Percentiles rank a stretch among this genome's conserved stretches.
These are phyloP conservation scores for Aspergillus bridgeri DNA, from an alignment of 495 filamentous ascomycete genomes.

Conservation along the genomic window DNA sequence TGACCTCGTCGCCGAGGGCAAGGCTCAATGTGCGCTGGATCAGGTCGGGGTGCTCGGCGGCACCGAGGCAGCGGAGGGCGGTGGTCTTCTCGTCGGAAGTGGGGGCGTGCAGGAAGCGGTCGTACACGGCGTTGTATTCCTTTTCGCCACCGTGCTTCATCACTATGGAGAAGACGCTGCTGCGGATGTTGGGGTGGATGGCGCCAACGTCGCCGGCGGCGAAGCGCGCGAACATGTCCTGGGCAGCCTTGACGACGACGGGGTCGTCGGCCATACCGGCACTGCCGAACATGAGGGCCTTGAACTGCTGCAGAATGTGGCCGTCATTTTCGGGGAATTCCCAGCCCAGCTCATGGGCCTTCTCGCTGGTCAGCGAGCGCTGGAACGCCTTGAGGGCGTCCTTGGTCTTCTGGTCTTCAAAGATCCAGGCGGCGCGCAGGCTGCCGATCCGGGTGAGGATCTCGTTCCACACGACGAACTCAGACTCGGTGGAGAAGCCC, in stretches of 20 bases:
- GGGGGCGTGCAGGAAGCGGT: conserved; percentile 79
- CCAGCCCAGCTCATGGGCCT: conserved; percentile 87
- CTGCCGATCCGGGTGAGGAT: conserved; percentile 71
- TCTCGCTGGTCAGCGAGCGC: conserved; percentile 65
- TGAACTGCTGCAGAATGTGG: conserved; percentile 85
- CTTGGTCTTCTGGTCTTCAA: conserved; percentile 69
- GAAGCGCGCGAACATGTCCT: conserved; percentile 64
- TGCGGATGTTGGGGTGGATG: conserved; percentile 65
- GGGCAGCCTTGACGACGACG: conserved; percentile 53
- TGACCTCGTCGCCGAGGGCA: conserved; percentile 77
- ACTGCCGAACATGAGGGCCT: conserved; percentile 60
- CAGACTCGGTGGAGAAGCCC: conserved; percentile 75
- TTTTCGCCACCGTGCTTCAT: conserved; percentile 59
- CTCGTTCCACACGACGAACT: conserved; percentile 95
- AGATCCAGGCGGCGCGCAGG: conserved; percentile 81
- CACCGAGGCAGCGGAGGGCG: conserved; percentile 82
- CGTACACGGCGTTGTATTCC: conserved; percentile 68
- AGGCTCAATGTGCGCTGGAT: conserved; percentile 77
- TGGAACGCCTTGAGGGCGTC: conserved; percentile 81
- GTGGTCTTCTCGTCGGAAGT: conserved; percentile 94
- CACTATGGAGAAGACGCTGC: conserved; percentile 60
- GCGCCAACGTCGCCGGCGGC: conserved; percentile 54
- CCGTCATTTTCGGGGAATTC: conserved; percentile 76
- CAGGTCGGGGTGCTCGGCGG: conserved; percentile 70
- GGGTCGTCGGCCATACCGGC: conserved; percentile 60